Evolutionary conservation across 768 basidiomycete species (phyloP).

Genomic region (Naematelia encephala): DNA sequence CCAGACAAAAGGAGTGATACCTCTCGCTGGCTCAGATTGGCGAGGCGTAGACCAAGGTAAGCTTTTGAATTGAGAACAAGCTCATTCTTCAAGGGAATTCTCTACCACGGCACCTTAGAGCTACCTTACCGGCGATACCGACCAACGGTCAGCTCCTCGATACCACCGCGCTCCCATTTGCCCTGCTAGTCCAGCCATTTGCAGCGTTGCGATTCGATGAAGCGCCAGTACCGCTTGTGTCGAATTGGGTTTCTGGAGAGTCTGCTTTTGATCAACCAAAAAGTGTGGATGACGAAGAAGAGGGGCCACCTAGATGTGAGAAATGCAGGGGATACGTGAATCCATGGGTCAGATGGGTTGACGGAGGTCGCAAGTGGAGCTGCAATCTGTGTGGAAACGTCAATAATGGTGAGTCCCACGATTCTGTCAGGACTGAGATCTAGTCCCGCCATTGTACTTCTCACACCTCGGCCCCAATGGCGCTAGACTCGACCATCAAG

Average conservation of each 20-base stretch:
- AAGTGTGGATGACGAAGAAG: constrained; percentile 52
- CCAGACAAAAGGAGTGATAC: constrained; percentile 61
- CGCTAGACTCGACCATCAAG: constrained; percentile 71
- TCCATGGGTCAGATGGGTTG: constrained; percentile 82
- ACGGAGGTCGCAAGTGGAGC: constrained; percentile 79
- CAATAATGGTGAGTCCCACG: constrained; percentile 70
- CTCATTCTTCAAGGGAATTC: constrained; percentile 65
- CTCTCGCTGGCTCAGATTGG: constrained; percentile 81
- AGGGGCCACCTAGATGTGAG: constrained; percentile 78
- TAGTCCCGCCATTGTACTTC: constrained; percentile 79
- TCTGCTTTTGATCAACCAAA: constrained; percentile 30
- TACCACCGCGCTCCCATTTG: constrained; percentile 80
- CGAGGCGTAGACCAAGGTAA: constrained; percentile 85
- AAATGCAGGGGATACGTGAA: constrained; percentile 88
- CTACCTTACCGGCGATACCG: constrained; percentile 87
- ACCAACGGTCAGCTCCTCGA: constrained; percentile 70
- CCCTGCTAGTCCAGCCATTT: constrained; percentile 84
- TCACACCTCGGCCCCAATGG: constrained; percentile 74
- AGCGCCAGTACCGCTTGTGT: constrained; percentile 72
- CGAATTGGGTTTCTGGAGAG: constrained; percentile 54
- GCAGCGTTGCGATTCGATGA: constrained; percentile 66
- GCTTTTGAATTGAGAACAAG: constrained; percentile 15
- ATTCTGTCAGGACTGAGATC: neutral
- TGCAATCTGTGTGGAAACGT: constrained; percentile 86
- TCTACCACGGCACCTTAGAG: constrained; percentile 81